Evolutionary conservation across 192 early-diverging fungal genomes (phyloP).

Genomic region (Coemansia sp.): DNA sequence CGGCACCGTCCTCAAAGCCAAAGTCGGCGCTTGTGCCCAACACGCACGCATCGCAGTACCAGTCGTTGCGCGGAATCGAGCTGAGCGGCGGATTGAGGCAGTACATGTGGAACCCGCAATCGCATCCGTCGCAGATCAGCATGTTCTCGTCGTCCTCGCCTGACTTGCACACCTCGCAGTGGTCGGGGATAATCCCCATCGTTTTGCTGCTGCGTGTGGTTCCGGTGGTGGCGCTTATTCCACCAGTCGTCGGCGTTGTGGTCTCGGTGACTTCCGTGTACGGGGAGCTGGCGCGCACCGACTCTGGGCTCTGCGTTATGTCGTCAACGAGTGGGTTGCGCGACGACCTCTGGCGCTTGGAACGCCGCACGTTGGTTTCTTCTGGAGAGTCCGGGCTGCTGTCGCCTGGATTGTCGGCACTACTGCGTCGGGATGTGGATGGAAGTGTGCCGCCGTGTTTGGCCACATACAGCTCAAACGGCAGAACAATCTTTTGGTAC

Average conservation of each 20-base stretch:
- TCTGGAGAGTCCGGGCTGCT: constrained; percentile 6
- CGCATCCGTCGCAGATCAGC: constrained; percentile 88
- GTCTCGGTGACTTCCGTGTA: constrained; percentile 13
- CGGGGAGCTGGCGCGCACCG: constrained; percentile 14
- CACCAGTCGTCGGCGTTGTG: background rate
- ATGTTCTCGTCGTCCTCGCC: constrained; percentile 64
- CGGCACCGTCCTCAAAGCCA: constrained; percentile 90
- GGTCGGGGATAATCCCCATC: constrained; percentile 42
- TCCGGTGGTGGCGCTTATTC: background rate
- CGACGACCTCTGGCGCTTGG: constrained; percentile 41
- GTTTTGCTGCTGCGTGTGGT: constrained; percentile 14
- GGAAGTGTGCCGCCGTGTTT: constrained; percentile 46
- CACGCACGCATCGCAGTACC: constrained; percentile 88
- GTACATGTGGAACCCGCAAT: constrained; percentile 77
- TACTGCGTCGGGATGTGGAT: background rate
- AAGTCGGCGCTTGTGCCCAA: constrained; percentile 79
- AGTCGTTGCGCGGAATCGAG: constrained; percentile 66
- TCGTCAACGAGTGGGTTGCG: constrained; percentile 8
- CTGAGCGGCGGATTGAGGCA: constrained; percentile 73
- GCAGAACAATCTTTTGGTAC: constrained; percentile 66
- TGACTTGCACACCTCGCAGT: constrained; percentile 43
- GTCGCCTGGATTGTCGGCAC: background rate
- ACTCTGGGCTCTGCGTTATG: background rate
- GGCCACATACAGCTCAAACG: constrained; percentile 68
- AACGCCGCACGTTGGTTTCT: constrained; percentile 21